Evolutionary conservation across 2,329 filamentous ascomycete genomes (phyloP), one percentile per base, ranked within the genome.

Genomic region (Emericellopsis cladophorae): DNA sequence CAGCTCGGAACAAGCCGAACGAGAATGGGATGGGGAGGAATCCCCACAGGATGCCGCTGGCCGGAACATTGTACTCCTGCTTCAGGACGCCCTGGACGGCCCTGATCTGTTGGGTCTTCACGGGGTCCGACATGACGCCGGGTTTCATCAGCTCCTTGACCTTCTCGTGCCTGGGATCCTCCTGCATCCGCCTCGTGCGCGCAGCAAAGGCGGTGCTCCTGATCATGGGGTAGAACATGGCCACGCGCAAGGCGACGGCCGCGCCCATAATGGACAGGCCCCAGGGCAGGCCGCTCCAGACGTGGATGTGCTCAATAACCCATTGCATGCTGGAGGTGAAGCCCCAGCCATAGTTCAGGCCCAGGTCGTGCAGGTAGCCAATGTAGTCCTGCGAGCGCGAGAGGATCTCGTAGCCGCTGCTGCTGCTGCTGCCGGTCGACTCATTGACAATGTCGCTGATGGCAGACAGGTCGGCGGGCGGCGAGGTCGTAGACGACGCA

Each of bases 331-430:
- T 49, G 4, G 79, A 65, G 0, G 88, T 85, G 5, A 84, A 76
- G 14, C 90, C 90, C 66, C 68, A 89, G 55, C 90, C 88, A 53
- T 82, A 96, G 52, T 96, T 85, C 18, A 98, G 66, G 4, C 92
- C 92, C 10, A 96, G 68, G 7, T 77, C 72, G 50, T 84, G 76
- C 44, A 98, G 67, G 54, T 89, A 95, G 46, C 92, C 92, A 44
- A 94, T 75, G 39, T 77, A 69, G 53, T 90, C 83, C 31, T 83
- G 77, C 4, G 26, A 29, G 46, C 87, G 74, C 46, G 72, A 63
- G 45, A 78, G 68, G 41, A 76, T 60, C 43, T 59, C 44, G 29
- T 36, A 33, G 35, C 39, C 40, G 35, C 16, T 41, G 31, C 16
- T 53, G 32, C n/a, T 21, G 32, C 4, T 12, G 32, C n/a, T 21